Base-by-base conservation (phyloP, 768 basidiomycete species). In the Psilocybe cyanescens region DNA sequence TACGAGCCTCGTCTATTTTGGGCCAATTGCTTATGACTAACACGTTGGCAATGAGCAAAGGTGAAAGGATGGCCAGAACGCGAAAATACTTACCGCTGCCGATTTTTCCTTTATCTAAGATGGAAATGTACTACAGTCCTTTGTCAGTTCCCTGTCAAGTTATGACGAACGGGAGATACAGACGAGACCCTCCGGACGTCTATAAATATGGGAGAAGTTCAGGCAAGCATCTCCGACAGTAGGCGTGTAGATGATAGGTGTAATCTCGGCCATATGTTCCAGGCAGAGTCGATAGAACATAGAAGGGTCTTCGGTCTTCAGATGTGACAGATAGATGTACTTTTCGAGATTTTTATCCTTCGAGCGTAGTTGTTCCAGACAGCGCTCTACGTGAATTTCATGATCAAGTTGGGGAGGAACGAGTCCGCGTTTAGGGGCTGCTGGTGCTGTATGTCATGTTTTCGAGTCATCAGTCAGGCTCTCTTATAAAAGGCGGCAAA, bases 221-320 rank as follows among this genome's bases (percentile, higher is more conserved):
- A 92, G 72, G 71, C 94, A 95, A 3, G 94, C 95, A 67, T 96
- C 93, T 28, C 95, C 95, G 30, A 97, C 94, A 12, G 92, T 94
- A 0, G 95, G 95, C 0, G 95, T 97, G 72, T 96, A 97, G 58
- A 97, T 93, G 46, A 95, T 81, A 12, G 95, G 94, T 68, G 81
- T 79, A 79, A 85, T 78, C 67, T 85, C 91, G 30, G 85, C 67
- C 84, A 94, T 87, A 71, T 94, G 81, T 47, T 81, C 79, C 47
- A 90, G 74, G 73, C 91, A 88, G 12, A 95, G 79, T 50, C 81
- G 82, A 77, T 93, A 97, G 76, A 95, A 97, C 72, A 90, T 83
- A 49, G 81, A 73, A 12, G 85, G 83, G 71, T 96, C 88, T 53
- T 87, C 79, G 64, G 87, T 78, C 71, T 94, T 90, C 60, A 96